A percentile compares a stretch with the other conserved stretches of the same genome.
Conservation (phyloP, 371 early-diverging fungal genomes). For the Mucor saturninus region DNA sequence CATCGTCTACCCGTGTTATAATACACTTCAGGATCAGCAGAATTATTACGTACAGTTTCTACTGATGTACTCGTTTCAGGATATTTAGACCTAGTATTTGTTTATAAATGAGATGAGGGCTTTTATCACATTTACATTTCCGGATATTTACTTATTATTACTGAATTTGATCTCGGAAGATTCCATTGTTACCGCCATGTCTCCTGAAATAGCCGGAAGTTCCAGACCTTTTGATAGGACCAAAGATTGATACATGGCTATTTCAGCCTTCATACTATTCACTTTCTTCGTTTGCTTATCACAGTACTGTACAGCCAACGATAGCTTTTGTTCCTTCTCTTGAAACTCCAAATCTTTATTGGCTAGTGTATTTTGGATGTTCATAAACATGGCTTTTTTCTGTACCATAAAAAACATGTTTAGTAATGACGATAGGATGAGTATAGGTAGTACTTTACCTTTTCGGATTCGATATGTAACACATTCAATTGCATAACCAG, state of each 20-base stretch:
- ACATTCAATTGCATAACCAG: conserved; percentile 26
- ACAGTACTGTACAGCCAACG: conserved; percentile 21
- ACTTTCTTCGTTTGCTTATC: conserved; percentile 30
- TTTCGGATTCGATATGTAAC: conserved; percentile 16
- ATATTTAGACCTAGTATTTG: neutral
- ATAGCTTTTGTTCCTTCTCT: conserved; percentile 29
- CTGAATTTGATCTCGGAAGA: conserved; percentile 10
- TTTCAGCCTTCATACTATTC: conserved; percentile 11
- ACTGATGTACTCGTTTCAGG: conserved; percentile 1
- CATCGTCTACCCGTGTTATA: neutral
- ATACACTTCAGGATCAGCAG: neutral
- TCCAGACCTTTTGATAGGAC: conserved; percentile 14
- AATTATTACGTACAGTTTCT: conserved; percentile 2
- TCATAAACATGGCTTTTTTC: conserved; percentile 25
- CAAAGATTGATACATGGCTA: conserved; percentile 17
- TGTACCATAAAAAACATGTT: conserved; percentile 4
- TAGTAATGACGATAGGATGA: neutral
- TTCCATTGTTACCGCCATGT: conserved; percentile 6
- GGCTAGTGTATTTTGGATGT: conserved; percentile 32
- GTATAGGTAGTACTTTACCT: neutral
- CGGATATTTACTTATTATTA: neutral
- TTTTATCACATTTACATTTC: neutral
- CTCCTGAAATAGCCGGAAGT: conserved; percentile 9
- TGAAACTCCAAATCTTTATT: conserved; percentile 38
- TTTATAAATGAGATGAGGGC: neutral